phyloP scores from a whole-genome alignment of 1,139 yeast genomes.

The Hansenula lynferdii region DNA sequence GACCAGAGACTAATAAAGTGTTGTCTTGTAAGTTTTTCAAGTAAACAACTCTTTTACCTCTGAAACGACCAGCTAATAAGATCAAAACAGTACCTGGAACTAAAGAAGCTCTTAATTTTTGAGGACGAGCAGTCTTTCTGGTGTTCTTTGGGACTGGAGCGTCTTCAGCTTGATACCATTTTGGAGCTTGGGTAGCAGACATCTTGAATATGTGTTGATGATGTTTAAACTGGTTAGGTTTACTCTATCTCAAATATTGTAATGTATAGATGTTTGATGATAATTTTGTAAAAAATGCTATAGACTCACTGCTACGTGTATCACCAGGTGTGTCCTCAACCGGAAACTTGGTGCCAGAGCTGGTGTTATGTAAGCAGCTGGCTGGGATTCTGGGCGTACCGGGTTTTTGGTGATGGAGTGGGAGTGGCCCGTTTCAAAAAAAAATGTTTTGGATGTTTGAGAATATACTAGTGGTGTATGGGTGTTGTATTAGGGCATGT shows the following conservation, averaged over 20 bases:
- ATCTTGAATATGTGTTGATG: slow-evolving; percentile 8
- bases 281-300: slow-evolving; percentile 2
- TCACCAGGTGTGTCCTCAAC: neutral
- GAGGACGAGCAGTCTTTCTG: slow-evolving; percentile 82
- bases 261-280: neutral
- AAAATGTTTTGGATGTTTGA: neutral
- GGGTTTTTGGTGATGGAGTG: neutral
- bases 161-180: slow-evolving; percentile 86
- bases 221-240: slow-evolving; percentile 1
- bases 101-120: slow-evolving; percentile 83
- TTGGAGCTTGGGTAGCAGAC: slow-evolving; percentile 48
- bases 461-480: slow-evolving; percentile 1
- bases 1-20: slow-evolving; percentile 90
- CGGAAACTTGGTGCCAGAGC: neutral
- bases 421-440: neutral
- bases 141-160: slow-evolving; percentile 68
- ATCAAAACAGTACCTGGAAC: slow-evolving; percentile 94
- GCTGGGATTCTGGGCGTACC: too few species aligned
- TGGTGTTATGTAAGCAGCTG: too few species aligned
- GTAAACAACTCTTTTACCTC: slow-evolving; percentile 96
- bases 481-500: neutral
- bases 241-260: neutral
- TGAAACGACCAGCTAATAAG: slow-evolving; percentile 94
- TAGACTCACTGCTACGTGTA: too few species aligned
- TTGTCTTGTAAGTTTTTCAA: slow-evolving; percentile 89